Percentiles rank a stretch among this genome's conserved stretches.
Evolutionary conservation across 257 asterid genomes (phyloP).

Genomic region (Petunia axillaris): DNA sequence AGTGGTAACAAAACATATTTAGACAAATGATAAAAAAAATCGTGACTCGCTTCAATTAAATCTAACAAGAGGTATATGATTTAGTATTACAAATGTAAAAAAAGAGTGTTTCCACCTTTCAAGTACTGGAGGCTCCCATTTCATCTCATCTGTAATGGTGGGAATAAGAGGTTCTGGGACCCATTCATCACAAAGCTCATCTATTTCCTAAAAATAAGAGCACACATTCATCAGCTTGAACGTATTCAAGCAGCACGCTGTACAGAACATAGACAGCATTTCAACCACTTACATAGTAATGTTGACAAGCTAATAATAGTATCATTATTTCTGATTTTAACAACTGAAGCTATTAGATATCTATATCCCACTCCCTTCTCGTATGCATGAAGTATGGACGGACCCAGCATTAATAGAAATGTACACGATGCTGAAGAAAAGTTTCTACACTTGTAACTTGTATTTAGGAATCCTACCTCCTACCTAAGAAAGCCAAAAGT

Average conservation of each 20-base stretch:
- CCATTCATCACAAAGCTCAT: conserved; percentile 95
- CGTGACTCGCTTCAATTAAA: not conserved
- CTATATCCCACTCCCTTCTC: not conserved
- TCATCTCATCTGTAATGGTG: conserved; percentile 61
- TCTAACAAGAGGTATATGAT: conserved; percentile 13
- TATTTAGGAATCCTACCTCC: conserved; percentile 15
- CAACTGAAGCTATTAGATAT: not conserved
- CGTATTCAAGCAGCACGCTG: conserved; percentile 23
- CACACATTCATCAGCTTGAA: conserved; percentile 31
- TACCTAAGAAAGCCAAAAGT: not conserved
- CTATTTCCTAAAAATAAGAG: conserved; percentile 75
- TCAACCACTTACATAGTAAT: not conserved
- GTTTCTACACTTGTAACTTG: not conserved
- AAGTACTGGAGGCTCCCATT: conserved; percentile 76
- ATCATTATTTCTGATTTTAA: not conserved
- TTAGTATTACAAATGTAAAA: conserved; percentile 8
- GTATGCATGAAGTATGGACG: not conserved
- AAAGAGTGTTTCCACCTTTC: conserved; percentile 61
- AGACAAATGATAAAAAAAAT: not conserved
- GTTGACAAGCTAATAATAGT: not conserved
- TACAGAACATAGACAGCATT: conserved; percentile 18
- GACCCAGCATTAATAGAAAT: not conserved
- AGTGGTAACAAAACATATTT: not conserved
- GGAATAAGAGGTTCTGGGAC: conserved; percentile 91
- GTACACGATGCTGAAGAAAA: conserved; percentile 1